These are phyloP conservation scores for Nemania diffusa DNA, from an alignment of 2,329 filamentous ascomycete genomes.

Conservation along the genomic window DNA sequence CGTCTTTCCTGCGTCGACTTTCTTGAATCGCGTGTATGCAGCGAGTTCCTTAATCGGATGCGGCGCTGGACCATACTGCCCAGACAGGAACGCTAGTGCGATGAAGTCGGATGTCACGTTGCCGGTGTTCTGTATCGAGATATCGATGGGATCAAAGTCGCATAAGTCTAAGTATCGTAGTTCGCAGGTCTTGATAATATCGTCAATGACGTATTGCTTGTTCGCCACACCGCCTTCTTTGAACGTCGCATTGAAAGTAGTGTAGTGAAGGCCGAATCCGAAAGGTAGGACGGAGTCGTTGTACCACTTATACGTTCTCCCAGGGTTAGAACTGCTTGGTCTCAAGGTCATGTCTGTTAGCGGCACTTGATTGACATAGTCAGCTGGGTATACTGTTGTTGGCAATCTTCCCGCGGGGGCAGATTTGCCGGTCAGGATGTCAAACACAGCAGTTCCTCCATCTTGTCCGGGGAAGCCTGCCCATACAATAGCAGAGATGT, in stretches of 20 bases:
- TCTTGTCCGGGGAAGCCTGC: constrained; percentile 64
- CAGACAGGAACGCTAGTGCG: constrained; percentile 56
- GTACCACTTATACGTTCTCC: constrained; percentile 63
- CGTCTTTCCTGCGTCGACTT: constrained; percentile 40
- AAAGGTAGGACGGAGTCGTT: constrained; percentile 57
- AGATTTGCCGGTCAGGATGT: constrained; percentile 58
- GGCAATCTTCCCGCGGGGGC: constrained; percentile 60
- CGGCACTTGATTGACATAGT: constrained; percentile 57
- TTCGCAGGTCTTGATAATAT: constrained; percentile 48
- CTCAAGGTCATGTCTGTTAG: constrained; percentile 63
- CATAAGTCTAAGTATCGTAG: constrained; percentile 36
- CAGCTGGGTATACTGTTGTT: constrained; percentile 59
- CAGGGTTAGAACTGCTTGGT: constrained; percentile 55
- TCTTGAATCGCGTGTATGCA: constrained; percentile 54
- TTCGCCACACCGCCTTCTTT: constrained; percentile 11
- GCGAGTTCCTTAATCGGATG: constrained; percentile 59
- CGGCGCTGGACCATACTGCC: constrained; percentile 54
- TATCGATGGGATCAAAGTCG: constrained; percentile 38
- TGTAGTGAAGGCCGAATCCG: constrained; percentile 61
- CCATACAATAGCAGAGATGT: constrained; percentile 61
- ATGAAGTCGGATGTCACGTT: constrained; percentile 57
- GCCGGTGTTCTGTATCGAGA: constrained; percentile 56
- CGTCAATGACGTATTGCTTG: constrained; percentile 48
- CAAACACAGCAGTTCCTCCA: constrained; percentile 60
- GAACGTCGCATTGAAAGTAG: constrained; percentile 53